Evolutionary conservation across 2,329 filamentous ascomycete species (phyloP).

Genomic region (Colletotrichum lini): DNA sequence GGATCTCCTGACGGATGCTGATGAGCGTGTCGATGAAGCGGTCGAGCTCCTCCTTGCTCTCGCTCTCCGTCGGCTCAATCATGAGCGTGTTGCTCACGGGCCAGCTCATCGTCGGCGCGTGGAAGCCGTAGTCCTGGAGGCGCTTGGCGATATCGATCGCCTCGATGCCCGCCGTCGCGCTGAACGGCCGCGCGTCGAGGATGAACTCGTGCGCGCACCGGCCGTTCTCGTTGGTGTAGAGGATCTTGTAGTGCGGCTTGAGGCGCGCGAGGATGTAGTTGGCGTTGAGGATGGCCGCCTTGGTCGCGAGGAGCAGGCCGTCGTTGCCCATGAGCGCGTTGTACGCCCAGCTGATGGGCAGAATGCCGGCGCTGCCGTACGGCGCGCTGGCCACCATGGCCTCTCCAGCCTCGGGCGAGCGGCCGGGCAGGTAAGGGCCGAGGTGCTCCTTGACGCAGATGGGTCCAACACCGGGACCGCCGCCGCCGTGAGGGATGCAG

Average conservation of each 20-base stretch:
- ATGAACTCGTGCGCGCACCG: slow-evolving; percentile 99
- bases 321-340: slow-evolving; percentile 92
- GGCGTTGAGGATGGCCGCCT: slow-evolving; percentile 93
- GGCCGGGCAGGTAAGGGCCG: slow-evolving; percentile 79
- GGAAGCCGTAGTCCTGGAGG: slow-evolving; percentile 97
- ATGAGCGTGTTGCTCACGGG: slow-evolving; percentile 95
- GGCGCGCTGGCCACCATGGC: slow-evolving; percentile 84
- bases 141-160: slow-evolving; percentile 97
- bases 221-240: slow-evolving; percentile 92
- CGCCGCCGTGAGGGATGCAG: slow-evolving; percentile 96
- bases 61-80: slow-evolving; percentile 97
- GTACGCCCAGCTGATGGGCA: slow-evolving; percentile 96
- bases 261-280: slow-evolving; percentile 96
- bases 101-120: slow-evolving; percentile 97
- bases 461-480: slow-evolving; percentile 92
- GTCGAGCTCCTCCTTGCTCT: slow-evolving; percentile 92
- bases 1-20: slow-evolving; percentile 87
- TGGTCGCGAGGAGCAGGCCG: slow-evolving; percentile 89
- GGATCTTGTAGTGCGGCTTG: slow-evolving; percentile 86
- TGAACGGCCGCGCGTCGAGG: slow-evolving; percentile 88
- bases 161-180: slow-evolving; percentile 85
- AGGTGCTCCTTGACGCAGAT: slow-evolving; percentile 92
- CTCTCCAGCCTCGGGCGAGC: slow-evolving; percentile 49
- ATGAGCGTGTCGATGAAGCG: slow-evolving; percentile 93
- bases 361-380: slow-evolving; percentile 90